Base-by-base conservation (phyloP, 2,329 filamentous ascomycete genomes). In the Scortechinia acanthostroma region DNA sequence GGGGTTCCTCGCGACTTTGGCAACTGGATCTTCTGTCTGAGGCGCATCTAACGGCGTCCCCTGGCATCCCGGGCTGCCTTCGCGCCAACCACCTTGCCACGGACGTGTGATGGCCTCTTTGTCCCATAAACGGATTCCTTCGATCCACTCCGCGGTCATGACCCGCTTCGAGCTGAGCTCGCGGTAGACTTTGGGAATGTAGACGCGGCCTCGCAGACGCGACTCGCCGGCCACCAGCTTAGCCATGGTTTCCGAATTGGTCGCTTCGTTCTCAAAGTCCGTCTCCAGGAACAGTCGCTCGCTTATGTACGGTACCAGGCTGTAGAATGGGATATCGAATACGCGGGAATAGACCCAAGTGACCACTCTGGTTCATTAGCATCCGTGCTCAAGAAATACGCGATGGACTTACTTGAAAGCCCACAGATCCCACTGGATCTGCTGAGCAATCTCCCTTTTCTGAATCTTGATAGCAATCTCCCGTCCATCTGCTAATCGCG, bases 401-500 rank as follows among this genome's bases (percentile, higher is more conserved):
- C 13, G 15, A 19, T 21, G 22, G 45, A 52, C 76, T 65, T 63
- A 86, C 76, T 90, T 90, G 71, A 96, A 96, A 2, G 91, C 85
- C 90, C 90, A 96, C 44, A 98, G 63, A 71, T 98, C 93, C 90
- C 90, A 95, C 3, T 83, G 81, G 28, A 96, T 87, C 66, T 97
- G 93, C 58, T 85, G 82, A 17, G 79, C 82, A 59, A 98, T 97
- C 71, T 96, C 91, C 43, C 84, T 78, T 69, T 97, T 98, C 70
- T 98, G 93, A 3, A 98, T 83, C 70, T 98, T 98, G 59, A 98
- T 78, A 2, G 93, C 93, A 19, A 97, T 87, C 69, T 96, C 91
- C 42, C 89, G 75, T 0, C 93, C 93, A 65, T 97, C 91, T 2
- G 80, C 66, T 46, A 97, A 63, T 48, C 84, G 73, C 4, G 93